Evolutionary conservation across 345 rosid species (phyloP), one percentile per base, ranked within the genome.

Genomic region (Citrus maxima): DNA sequence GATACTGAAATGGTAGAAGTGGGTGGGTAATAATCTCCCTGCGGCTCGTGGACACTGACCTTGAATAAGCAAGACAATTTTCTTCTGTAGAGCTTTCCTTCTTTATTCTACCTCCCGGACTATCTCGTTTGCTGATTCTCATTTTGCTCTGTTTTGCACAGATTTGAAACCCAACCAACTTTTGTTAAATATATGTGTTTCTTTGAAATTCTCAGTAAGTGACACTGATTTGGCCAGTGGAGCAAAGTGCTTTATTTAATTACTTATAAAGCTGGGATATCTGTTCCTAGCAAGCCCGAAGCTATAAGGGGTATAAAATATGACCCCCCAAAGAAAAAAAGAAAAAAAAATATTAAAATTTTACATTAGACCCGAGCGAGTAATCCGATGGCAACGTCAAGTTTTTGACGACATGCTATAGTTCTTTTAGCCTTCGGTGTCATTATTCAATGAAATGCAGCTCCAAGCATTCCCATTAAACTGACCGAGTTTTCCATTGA

Each of bases 11-110:
- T 67, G 2, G 49, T 10, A 59, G 58, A 60, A 60, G 70, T 61
- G 66, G 55, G 13, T 32, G 34, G 60, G 22, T 60, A 78, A 82
- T 75, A 78, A 82, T 67, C n/a, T 82, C 78, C 38, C 27, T 46
- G 51, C 42, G 1, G 71, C 70, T 68, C 22, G 10, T 34, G 56
- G 21, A 62, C 18, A 34, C 68, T 18, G 62, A 46, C 63, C 70
- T 56, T 28, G 21, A 35, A 64, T 54, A 49, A 56, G 7, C 42
- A 37, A 27, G 51, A 22, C 21, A 10, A 37, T 51, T 72, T 67
- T 25, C 65, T 38, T 13, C 16, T 6, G 59, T 49, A 49, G 73
- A 71, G 59, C 12, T 69, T 61, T 54, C 24, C 7, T 34, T 28
- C 3, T 34, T 70, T 59, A 18, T 71, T n/a, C n/a, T 34, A 37